Conservation (phyloP, 306 rosid species). For the Corylus americana region DNA sequence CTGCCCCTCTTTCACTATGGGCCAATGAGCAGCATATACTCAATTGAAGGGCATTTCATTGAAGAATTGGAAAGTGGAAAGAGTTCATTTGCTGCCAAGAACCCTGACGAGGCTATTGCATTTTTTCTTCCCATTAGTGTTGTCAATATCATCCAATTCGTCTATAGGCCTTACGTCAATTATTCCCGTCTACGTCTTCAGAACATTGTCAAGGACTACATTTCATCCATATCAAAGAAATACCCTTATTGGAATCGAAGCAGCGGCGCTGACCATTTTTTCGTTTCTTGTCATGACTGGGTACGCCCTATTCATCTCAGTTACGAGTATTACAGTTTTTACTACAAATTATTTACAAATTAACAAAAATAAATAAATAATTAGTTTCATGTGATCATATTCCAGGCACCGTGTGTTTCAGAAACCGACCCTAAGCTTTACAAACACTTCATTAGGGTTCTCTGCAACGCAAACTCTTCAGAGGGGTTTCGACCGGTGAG, state of each 20-base stretch:
- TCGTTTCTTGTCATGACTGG: constrained; percentile 40
- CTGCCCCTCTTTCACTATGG: constrained; percentile 29
- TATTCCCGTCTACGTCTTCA: constrained; percentile 35
- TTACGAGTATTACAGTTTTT: neutral
- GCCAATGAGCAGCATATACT: constrained; percentile 34
- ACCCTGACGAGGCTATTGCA: constrained; percentile 19
- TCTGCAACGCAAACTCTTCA: constrained; percentile 32
- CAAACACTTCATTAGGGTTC: constrained; percentile 26
- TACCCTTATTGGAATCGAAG: constrained; percentile 27
- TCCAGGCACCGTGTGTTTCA: constrained; percentile 34
- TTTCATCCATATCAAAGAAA: constrained; percentile 5
- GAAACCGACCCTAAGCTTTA: constrained; percentile 5
- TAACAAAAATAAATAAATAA: too few species aligned
- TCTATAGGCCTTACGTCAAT: constrained; percentile 25
- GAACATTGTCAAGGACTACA: constrained; percentile 27
- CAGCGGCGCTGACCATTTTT: constrained; percentile 29
- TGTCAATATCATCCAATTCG: constrained; percentile 10
- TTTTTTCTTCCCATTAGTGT: constrained; percentile 23
- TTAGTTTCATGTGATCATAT: neutral
- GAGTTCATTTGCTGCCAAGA: constrained; percentile 17
- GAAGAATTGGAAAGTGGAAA: constrained; percentile 26
- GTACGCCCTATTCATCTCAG: neutral
- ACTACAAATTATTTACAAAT: neutral
- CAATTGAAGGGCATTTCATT: constrained; percentile 26
- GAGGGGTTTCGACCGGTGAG: constrained; percentile 25